These are phyloP conservation scores for Nectriaceae sp. DNA, from an alignment of 2,329 filamentous ascomycete species.

Conservation along the genomic window DNA sequence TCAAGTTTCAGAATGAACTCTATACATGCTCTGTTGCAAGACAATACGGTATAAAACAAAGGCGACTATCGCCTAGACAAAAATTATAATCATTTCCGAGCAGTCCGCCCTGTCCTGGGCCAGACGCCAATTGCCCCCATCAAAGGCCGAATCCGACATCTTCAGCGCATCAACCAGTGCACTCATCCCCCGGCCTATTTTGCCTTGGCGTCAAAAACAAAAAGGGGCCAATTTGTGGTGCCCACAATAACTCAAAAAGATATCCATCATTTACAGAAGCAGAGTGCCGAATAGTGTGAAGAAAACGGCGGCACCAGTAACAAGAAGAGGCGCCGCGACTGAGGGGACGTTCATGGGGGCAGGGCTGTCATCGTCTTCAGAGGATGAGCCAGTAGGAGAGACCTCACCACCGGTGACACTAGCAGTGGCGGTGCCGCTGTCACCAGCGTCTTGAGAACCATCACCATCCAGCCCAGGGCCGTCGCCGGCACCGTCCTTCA, in stretches of 20 bases:
- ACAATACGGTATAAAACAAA: constrained; percentile 19
- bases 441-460: constrained; percentile 55
- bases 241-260: constrained; percentile 12
- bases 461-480: constrained; percentile 55
- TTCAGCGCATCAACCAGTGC: constrained; percentile 24
- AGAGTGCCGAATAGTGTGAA: constrained; percentile 43
- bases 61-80: constrained; percentile 28
- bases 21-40: background rate
- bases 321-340: constrained; percentile 34
- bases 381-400: constrained; percentile 27
- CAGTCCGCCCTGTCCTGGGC: constrained; percentile 23
- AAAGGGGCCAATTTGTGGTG: constrained; percentile 4
- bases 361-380: constrained; percentile 33
- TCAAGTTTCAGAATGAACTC: background rate
- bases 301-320: constrained; percentile 37
- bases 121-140: constrained; percentile 28
- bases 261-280: constrained; percentile 36
- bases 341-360: constrained; percentile 29
- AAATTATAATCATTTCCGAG: constrained; percentile 30
- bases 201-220: constrained; percentile 23
- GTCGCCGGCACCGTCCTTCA: constrained; percentile 53
- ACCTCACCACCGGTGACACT: constrained; percentile 37
- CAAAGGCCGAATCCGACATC: constrained; percentile 26
- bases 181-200: constrained; percentile 16
- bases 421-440: constrained; percentile 48